phyloP scores from a whole-genome alignment of 2,329 filamentous ascomycete species.

The Neopestalotiopsis rosae region DNA sequence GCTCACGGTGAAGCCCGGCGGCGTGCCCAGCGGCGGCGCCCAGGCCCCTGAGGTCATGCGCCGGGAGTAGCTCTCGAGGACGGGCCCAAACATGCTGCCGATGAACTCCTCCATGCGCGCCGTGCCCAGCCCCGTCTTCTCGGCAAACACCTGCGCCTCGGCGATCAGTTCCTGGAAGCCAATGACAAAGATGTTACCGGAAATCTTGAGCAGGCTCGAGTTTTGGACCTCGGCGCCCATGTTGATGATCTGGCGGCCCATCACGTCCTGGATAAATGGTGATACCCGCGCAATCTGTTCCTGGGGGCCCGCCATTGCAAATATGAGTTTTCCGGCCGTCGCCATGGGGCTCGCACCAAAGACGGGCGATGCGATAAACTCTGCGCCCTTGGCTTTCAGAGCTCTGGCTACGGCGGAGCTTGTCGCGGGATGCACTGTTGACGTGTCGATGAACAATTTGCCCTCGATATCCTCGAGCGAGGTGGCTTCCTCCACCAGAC shows the following conservation, averaged over 20 bases:
- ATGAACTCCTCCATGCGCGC: slow-evolving; percentile 75
- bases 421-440: slow-evolving; percentile 84
- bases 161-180: slow-evolving; percentile 82
- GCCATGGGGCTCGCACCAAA: slow-evolving; percentile 69
- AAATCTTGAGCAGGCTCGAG: slow-evolving; percentile 65
- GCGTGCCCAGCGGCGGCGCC: slow-evolving; percentile 70
- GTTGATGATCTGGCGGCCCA: slow-evolving; percentile 66
- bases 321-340: slow-evolving; percentile 68
- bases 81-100: slow-evolving; percentile 74
- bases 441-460: slow-evolving; percentile 87
- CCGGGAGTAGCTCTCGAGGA: slow-evolving; percentile 75
- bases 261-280: slow-evolving; percentile 71
- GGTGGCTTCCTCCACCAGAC: too few species aligned
- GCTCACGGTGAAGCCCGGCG: slow-evolving; percentile 84
- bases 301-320: slow-evolving; percentile 67
- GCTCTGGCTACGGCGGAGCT: slow-evolving; percentile 68
- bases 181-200: slow-evolving; percentile 86
- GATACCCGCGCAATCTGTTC: slow-evolving; percentile 62
- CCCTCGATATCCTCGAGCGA: slow-evolving; percentile 54
- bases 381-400: slow-evolving; percentile 63
- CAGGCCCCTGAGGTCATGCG: slow-evolving; percentile 77
- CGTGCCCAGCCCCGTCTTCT: slow-evolving; percentile 78
- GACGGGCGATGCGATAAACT: slow-evolving; percentile 76
- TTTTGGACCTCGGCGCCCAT: too few species aligned
- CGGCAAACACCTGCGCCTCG: slow-evolving; percentile 78